Evolutionary conservation across 2,329 filamentous ascomycete species (phyloP).

Genomic region (Pseudocercospora eumusae): DNA sequence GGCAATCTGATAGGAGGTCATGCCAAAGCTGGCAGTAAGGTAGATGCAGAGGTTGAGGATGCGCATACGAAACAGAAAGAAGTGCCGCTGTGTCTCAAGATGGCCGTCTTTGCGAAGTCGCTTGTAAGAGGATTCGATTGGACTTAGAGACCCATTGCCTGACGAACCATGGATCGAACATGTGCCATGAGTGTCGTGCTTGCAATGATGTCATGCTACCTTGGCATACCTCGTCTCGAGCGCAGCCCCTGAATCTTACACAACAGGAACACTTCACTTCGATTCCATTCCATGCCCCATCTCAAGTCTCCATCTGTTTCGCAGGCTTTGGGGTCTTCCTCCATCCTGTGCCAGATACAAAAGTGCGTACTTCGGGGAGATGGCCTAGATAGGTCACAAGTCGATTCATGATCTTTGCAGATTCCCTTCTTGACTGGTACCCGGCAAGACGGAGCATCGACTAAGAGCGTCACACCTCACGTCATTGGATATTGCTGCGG

Average conservation of each 20-base stretch:
- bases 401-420: background rate
- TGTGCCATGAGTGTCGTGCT: background rate
- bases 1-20: slow-evolving; percentile 17
- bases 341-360: background rate
- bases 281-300: too few relatives aligned
- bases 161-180: background rate
- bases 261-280: background rate
- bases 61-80: background rate
- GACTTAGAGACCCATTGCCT: background rate
- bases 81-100: slow-evolving; percentile 12
- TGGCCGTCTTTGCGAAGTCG: background rate
- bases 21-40: background rate
- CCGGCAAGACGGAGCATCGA: background rate
- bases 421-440: background rate
- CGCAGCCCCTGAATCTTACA: background rate
- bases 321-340: background rate
- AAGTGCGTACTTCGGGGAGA: background rate
- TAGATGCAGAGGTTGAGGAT: background rate
- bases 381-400: background rate
- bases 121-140: background rate
- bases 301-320: background rate
- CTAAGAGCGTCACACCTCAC: background rate
- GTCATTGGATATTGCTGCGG: background rate
- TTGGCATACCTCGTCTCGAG: background rate
- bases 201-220: background rate